Evolutionary conservation across 2,329 filamentous ascomycete genomes (phyloP), one percentile per base, ranked within the genome.

Genomic region (Uncinocarpus reesii): DNA sequence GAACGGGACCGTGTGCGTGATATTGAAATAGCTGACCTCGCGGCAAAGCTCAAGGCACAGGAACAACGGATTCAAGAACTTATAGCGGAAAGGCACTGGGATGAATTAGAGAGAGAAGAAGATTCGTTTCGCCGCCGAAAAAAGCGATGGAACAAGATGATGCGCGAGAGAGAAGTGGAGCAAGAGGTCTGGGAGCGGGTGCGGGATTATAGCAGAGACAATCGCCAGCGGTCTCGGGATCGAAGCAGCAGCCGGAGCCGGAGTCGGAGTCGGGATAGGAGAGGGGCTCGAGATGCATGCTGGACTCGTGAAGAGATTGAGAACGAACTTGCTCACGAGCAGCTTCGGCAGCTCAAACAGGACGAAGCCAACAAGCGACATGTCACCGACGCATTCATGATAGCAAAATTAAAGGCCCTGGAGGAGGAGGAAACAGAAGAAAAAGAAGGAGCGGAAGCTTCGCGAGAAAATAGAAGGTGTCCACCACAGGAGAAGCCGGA

Each of bases 361-460:
- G 56, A 60, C 24, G 38, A 54, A 41, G 49, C 40, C 13, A 51
- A 47, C 11, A 56, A 58, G 51, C 52, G 51, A 32, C 50, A 52
- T 42, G 52, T 57, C 24, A 56, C 54, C 16, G 52, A 54, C 15
- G 49, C 54, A 52, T 18, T 58, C 57, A 41, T 58, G 48, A 13
- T 52, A 41, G 59, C 63, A 53, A 47, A 56, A 47, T 32, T 58
- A 36, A 47, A 52, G 52, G 54, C 58, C 21, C 46, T 59, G 28
- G 60, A 61, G 43, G 60, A 64, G 38, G 55, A 56, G 16, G 57
- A 61, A 29, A 51, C 52, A n/a, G 18, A 63, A 71, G 47, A 69
- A 73, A 35, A 70, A 73, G 31, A 61, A 63, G 15, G 74, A 78
- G 56, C 67, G 78, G 23, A 68, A 71, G 47, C 68, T 65, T 2